phyloP scores from a whole-genome alignment of 345 rosid species.

The Lepidium didymum region DNA sequence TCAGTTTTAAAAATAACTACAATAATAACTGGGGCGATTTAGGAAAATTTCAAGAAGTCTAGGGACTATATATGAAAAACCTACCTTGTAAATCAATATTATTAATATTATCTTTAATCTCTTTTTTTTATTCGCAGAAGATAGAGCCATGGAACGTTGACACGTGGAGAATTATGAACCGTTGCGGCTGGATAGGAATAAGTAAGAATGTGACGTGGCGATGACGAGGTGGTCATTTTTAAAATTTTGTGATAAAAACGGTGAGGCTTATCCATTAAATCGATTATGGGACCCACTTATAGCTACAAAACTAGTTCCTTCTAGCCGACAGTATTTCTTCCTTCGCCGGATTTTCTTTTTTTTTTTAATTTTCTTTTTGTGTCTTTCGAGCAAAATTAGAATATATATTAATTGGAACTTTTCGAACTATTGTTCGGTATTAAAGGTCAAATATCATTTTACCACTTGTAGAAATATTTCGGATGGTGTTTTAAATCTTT shows the following conservation, averaged over 20 bases:
- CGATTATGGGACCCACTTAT: neutral
- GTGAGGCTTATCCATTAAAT: slow-evolving; percentile 10
- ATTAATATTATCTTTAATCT: neutral
- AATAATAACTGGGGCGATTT: neutral
- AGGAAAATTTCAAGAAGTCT: neutral
- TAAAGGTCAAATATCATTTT: too few species aligned
- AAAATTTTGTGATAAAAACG: neutral
- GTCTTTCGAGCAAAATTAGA: neutral
- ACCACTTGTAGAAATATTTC: too few species aligned
- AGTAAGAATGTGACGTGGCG: slow-evolving; percentile 22
- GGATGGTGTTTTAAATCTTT: too few species aligned
- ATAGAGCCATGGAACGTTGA: neutral
- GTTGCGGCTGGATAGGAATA: slow-evolving; percentile 19
- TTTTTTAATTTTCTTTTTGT: neutral
- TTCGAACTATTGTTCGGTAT: too few species aligned
- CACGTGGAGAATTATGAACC: slow-evolving; percentile 8
- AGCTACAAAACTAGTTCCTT: neutral
- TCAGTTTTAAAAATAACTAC: too few species aligned
- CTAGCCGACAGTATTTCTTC: slow-evolving; percentile 25
- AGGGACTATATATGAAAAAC: neutral
- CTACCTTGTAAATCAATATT: neutral
- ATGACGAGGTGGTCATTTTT: slow-evolving; percentile 15
- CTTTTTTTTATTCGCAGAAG: neutral
- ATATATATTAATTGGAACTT: too few species aligned
- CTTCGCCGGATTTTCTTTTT: neutral